A percentile compares a stretch with the other conserved stretches of the same genome.
Conservation (phyloP, 306 rosid genomes). For the Lupinus albus region DNA sequence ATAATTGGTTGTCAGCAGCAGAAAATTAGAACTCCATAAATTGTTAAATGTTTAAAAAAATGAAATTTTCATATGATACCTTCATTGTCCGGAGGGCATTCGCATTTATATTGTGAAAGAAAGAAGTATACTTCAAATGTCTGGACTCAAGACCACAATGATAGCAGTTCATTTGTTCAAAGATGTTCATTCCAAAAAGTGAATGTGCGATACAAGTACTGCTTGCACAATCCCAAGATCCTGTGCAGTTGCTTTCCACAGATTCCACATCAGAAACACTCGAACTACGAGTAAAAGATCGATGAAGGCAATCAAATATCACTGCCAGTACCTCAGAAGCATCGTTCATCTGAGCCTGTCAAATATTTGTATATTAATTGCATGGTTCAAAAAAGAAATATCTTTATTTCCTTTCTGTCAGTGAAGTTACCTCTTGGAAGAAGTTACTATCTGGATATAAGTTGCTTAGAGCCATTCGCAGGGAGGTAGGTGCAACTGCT, state of each 20-base stretch:
- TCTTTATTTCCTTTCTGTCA: constrained; percentile 27
- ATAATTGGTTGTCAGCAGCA: constrained; percentile 30
- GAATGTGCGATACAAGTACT: constrained; percentile 86
- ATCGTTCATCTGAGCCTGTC: constrained; percentile 97
- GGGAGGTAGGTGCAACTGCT: constrained; percentile 89
- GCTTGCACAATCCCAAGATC: constrained; percentile 87
- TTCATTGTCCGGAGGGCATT: constrained; percentile 88
- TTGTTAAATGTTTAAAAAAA: constrained; percentile 6
- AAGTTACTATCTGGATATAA: constrained; percentile 83
- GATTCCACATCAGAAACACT: constrained; percentile 65
- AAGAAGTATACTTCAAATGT: constrained; percentile 86
- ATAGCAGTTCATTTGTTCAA: constrained; percentile 87
- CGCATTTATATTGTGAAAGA: constrained; percentile 94
- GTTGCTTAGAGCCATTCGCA: constrained; percentile 93
- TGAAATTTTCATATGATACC: constrained; percentile 51
- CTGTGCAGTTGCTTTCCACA: constrained; percentile 62
- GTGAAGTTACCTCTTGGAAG: constrained; percentile 82
- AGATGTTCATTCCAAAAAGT: constrained; percentile 85
- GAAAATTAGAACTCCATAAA: constrained; percentile 9
- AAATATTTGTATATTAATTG: constrained; percentile 45
- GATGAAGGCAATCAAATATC: constrained; percentile 91
- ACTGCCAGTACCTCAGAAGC: constrained; percentile 95
- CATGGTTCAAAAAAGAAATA: constrained; percentile 35
- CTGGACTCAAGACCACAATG: constrained; percentile 83
- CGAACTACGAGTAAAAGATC: constrained; percentile 64